These are phyloP conservation scores for Harringtonia aguacate DNA, from an alignment of 2,329 filamentous ascomycete genomes.

Conservation along the genomic window DNA sequence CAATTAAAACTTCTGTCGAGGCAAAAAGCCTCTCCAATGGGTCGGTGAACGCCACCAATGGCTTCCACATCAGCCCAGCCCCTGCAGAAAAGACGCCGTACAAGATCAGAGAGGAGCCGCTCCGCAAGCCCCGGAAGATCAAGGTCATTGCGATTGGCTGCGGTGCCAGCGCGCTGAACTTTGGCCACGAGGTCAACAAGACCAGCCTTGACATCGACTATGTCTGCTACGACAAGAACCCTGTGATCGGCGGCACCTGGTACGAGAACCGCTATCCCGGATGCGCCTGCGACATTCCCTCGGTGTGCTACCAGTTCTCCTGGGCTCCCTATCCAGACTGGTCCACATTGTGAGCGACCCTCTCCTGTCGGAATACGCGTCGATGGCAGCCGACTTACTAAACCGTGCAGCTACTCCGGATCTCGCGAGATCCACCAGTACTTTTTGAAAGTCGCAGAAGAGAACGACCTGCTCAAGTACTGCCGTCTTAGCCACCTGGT, in stretches of 20 bases:
- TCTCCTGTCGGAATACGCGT: neutral
- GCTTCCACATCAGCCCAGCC: conserved; percentile 4
- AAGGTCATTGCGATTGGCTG: conserved; percentile 6
- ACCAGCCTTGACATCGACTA: conserved; percentile 13
- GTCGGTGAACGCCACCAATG: neutral
- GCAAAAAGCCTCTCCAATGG: no score
- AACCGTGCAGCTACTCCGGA: conserved; percentile 27
- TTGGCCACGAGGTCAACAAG: conserved; percentile 4
- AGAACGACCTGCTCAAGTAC: conserved; percentile 5
- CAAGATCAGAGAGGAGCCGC: conserved; percentile 1
- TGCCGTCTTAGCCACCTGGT: conserved; percentile 1
- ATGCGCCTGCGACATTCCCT: conserved; percentile 15
- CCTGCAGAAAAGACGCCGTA: neutral
- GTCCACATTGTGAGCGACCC: conserved; percentile 27
- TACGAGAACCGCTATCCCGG: conserved; percentile 31
- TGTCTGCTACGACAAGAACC: conserved; percentile 35
- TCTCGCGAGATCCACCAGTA: conserved; percentile 29
- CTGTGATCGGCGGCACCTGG: conserved; percentile 37
- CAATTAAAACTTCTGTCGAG: no score
- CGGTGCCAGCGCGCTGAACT: conserved; percentile 2
- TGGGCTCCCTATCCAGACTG: conserved; percentile 44
- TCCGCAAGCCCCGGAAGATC: conserved; percentile 5
- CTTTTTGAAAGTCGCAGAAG: conserved; percentile 4
- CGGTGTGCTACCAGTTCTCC: conserved; percentile 13
- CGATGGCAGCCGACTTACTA: neutral